These are phyloP conservation scores for Termitomyces sp. DNA, from an alignment of 768 basidiomycete genomes.

Conservation along the genomic window DNA sequence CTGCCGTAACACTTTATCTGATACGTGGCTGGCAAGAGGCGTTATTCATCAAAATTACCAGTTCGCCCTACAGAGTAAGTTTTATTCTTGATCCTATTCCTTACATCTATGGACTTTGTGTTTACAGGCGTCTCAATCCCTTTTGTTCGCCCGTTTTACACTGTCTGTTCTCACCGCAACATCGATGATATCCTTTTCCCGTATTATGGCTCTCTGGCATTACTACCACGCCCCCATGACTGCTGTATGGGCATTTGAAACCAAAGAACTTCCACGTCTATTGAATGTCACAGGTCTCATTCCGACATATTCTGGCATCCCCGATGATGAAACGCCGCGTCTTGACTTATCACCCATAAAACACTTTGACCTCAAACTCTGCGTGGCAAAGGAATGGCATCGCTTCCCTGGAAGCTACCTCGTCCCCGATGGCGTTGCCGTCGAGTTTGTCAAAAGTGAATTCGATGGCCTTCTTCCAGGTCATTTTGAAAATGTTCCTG, in stretches of 20 bases:
- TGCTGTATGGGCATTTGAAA: constrained; percentile 67
- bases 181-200: constrained; percentile 68
- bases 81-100: background rate
- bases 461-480: constrained; percentile 88
- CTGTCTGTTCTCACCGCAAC: constrained; percentile 64
- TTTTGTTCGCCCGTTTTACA: constrained; percentile 75
- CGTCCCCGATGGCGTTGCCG: constrained; percentile 75
- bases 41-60: constrained; percentile 68
- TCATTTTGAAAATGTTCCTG: constrained; percentile 56
- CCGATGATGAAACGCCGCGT: constrained; percentile 41
- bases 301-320: constrained; percentile 35
- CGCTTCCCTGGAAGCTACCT: constrained; percentile 90
- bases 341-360: constrained; percentile 69
- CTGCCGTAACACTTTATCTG: constrained; percentile 84
- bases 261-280: constrained; percentile 74
- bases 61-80: constrained; percentile 81
- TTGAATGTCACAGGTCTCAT: constrained; percentile 71
- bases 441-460: constrained; percentile 90
- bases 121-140: constrained; percentile 68
- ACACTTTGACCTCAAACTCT: constrained; percentile 71
- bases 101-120: background rate
- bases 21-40: constrained; percentile 84
- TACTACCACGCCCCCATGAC: constrained; percentile 92
- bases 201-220: constrained; percentile 76
- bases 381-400: constrained; percentile 95